phyloP scores from a whole-genome alignment of 768 basidiomycete genomes.

The Suillus ampliporus region DNA sequence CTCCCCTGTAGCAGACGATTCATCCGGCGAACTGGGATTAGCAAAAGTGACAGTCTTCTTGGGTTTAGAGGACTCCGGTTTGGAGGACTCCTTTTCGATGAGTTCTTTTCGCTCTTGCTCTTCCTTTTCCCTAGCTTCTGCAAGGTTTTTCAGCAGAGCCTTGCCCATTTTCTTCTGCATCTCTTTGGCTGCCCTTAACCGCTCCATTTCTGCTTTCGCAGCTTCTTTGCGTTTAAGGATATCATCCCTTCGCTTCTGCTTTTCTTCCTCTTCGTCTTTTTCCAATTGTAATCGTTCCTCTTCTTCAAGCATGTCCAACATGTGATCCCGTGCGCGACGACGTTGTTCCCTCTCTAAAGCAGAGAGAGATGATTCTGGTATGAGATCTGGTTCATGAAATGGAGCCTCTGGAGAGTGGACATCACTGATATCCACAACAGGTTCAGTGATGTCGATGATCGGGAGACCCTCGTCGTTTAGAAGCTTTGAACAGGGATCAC shows the following conservation, averaged over 20 bases:
- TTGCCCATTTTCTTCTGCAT: conserved; percentile 83
- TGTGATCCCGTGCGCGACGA: conserved; percentile 62
- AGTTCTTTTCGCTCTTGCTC: conserved; percentile 40
- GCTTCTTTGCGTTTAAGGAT: conserved; percentile 57
- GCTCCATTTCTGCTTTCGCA: conserved; percentile 47
- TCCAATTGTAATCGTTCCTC: conserved; percentile 61
- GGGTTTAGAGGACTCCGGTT: conserved; percentile 36
- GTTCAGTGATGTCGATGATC: conserved; percentile 78
- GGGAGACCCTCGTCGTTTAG: conserved; percentile 81
- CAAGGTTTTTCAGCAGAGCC: conserved; percentile 55
- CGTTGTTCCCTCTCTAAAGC: conserved; percentile 53
- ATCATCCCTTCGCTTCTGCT: conserved; percentile 51
- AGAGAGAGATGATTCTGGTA: conserved; percentile 53
- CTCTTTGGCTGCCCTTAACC: conserved; percentile 45
- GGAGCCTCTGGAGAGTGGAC: conserved; percentile 18
- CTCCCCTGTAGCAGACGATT: conserved; percentile 22
- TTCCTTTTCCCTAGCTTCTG: conserved; percentile 45
- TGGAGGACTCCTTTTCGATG: conserved; percentile 31
- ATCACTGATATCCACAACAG: conserved; percentile 37
- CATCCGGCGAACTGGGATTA: conserved; percentile 38
- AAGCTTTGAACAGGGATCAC: conserved; percentile 49
- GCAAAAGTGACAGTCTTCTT: conserved; percentile 75
- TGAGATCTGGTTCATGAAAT: conserved; percentile 50
- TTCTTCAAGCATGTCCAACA: conserved; percentile 73
- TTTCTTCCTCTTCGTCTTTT: conserved; percentile 45